phyloP scores from a whole-genome alignment of 2,329 filamentous ascomycete species.

The Phoma herbarum region DNA sequence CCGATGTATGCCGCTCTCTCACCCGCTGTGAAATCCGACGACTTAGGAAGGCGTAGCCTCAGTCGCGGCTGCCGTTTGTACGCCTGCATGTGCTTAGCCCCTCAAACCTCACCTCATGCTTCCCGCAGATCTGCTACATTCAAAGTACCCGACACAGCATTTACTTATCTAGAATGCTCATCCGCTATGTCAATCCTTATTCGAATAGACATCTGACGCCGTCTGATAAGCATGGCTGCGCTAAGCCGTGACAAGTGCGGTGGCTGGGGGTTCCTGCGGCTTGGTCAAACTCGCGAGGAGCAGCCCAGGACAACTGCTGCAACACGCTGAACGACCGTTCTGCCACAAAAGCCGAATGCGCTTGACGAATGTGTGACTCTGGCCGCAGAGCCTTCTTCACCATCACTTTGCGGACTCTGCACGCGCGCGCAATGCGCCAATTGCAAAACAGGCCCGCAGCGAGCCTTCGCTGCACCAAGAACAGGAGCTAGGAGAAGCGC shows the following conservation, averaged over 20 bases:
- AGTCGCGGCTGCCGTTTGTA: neutral
- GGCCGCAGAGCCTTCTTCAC: neutral
- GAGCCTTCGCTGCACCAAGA: neutral
- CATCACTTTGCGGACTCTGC: neutral
- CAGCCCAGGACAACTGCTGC: neutral
- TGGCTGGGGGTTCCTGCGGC: neutral
- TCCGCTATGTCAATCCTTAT: neutral
- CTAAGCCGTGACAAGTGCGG: neutral
- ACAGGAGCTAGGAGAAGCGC: neutral
- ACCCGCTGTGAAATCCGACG: neutral
- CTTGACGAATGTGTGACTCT: neutral
- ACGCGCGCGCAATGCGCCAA: neutral
- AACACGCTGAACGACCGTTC: neutral
- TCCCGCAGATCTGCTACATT: neutral
- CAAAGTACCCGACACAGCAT: neutral
- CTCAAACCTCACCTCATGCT: neutral
- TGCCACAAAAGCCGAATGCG: neutral
- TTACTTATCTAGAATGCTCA: neutral
- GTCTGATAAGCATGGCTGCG: neutral
- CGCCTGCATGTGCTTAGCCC: neutral
- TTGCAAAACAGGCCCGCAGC: neutral
- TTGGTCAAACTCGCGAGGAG: conserved; percentile 1
- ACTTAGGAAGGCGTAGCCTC: neutral
- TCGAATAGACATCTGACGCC: neutral
- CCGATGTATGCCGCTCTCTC: neutral